Evolutionary conservation across 306 rosid species (phyloP), one percentile per base, ranked within the genome.

Genomic region (Luffa aegyptiaca): DNA sequence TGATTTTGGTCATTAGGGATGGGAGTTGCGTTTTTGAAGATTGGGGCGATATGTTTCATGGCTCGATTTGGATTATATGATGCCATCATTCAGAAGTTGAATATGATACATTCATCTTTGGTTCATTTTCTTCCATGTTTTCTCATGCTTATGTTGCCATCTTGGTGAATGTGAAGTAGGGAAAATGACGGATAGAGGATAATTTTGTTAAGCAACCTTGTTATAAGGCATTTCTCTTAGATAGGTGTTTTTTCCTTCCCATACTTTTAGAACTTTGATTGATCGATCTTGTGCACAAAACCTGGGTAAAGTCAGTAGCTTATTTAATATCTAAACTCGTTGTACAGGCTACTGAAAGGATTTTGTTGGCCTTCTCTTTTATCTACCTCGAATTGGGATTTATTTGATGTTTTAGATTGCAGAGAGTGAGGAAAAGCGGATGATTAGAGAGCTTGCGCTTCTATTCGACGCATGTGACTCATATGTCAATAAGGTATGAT

Each of bases 401-500:
- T 82, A 91, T 93, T 90, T 84, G 87, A 66, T 64, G 56, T 74
- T 82, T 58, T 87, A 86, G 89, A 86, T 89, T 89, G 84, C 99
- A 96, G 98, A 91, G 86, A 89, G 81, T 83, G 90, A 91, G 82
- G 94, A 91, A 75, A 93, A 88, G 80, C 89, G 99, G 85, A 79
- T 85, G n/a, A 89, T 90, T 31, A 87, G 94, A 84, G 99, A 93
- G 87, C 88, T 90, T 83, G 92, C 93, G 11, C 80, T 88, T 16
- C 86, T 96, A 76, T 81, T 93, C 51, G 98, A 95, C 87, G 88
- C 92, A 36, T 84, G 39, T 17, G 92, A 90, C 81, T 41, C 85
- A 49, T 58, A 71, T 71, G 80, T 75, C 56, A 69, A 83, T 62
- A 31, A 35, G 82, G 97, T 92, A 84, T 86, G 88, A 55, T 70